Evolutionary conservation across 371 early-diverging fungal genomes (phyloP), one percentile per base, ranked within the genome.

Genomic region (Mortierella sp.): DNA sequence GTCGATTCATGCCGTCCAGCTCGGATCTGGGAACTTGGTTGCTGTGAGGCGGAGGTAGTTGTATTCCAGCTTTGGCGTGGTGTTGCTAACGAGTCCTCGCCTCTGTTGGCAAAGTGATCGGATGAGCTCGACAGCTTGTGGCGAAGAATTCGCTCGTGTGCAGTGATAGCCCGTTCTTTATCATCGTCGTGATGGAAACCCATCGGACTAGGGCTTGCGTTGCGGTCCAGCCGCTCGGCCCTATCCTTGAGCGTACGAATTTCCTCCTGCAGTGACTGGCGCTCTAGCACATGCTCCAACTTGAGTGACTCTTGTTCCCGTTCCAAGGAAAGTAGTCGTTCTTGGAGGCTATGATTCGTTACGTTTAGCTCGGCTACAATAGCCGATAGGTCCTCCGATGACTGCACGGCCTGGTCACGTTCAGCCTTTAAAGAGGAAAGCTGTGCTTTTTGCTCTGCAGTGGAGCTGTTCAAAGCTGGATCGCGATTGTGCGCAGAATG

Each of bases 271-370:
- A 68, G 77, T 8, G 65, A 42, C 59, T 78, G 79, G 4, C 47
- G 58, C 43, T 78, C 79, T 1, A 77, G 68, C 17, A 83, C 75
- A 34, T 81, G 74, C 15, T 83, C 76, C 43, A 78, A 71, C 64
- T 83, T 83, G 55, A 75, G 64, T 28, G 85, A 82, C 53, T 83
- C 80, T 26, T 81, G 82, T 28, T 84, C 86, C 26, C 75, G 76
- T 60, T 86, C 86, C 40, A 79, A 62, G 3, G 56, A 66, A 1
- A 69, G 64, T 2, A 86, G 76, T 59, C 75, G 75, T 45, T 82
- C 85, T 28, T 83, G 79, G 34, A 86, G 70, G 37, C 69, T 67
- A 53, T 76, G 74, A 53, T 86, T 84, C 77, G 66, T 66, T 43
- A 67, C 73, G 53, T 68, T 76, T 61, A 74, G 57, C 26, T 78